Evolutionary conservation across 2,329 filamentous ascomycete species (phyloP).

Genomic region (Alternaria gaisen): DNA sequence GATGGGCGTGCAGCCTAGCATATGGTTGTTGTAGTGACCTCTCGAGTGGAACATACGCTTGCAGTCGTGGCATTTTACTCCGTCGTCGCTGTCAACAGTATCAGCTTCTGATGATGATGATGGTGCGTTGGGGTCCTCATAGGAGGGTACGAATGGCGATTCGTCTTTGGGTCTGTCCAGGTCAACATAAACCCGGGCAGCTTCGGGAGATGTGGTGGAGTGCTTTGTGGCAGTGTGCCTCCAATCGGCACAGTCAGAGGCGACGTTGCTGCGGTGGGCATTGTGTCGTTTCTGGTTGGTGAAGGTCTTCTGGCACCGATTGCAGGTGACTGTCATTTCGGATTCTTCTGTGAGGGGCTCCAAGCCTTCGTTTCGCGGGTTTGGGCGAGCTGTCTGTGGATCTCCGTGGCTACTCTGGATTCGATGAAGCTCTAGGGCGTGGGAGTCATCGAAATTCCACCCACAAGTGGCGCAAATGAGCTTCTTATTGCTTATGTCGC

Average conservation of each 20-base stretch:
- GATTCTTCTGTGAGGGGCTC: not conserved
- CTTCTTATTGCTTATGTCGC: constrained; percentile 6
- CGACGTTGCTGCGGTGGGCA: constrained; percentile 21
- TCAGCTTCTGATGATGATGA: constrained; percentile 11
- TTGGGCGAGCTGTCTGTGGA: constrained; percentile 4
- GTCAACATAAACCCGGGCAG: constrained; percentile 17
- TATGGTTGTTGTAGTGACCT: constrained; percentile 27
- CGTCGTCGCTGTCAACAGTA: constrained; percentile 14
- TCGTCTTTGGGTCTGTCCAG: constrained; percentile 19
- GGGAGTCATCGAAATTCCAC: constrained; percentile 26
- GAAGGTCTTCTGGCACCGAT: constrained; percentile 25
- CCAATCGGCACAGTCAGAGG: constrained; percentile 26
- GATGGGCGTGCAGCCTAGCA: constrained; percentile 30
- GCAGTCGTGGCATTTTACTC: constrained; percentile 29
- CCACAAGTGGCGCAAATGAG: constrained; percentile 24
- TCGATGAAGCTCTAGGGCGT: constrained; percentile 33
- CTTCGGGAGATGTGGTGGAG: not conserved
- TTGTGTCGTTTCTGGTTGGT: constrained; percentile 13
- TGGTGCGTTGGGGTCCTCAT: not conserved
- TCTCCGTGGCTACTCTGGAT: constrained; percentile 20
- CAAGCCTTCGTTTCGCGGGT: constrained; percentile 16
- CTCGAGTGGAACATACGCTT: constrained; percentile 29
- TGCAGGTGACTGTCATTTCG: constrained; percentile 12
- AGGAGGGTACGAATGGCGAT: not conserved
- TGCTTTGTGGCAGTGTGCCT: constrained; percentile 11